Evolutionary conservation across 2,329 filamentous ascomycete genomes (phyloP), one percentile per base, ranked within the genome.

Genomic region (Clarireedia homoeocarpa): DNA sequence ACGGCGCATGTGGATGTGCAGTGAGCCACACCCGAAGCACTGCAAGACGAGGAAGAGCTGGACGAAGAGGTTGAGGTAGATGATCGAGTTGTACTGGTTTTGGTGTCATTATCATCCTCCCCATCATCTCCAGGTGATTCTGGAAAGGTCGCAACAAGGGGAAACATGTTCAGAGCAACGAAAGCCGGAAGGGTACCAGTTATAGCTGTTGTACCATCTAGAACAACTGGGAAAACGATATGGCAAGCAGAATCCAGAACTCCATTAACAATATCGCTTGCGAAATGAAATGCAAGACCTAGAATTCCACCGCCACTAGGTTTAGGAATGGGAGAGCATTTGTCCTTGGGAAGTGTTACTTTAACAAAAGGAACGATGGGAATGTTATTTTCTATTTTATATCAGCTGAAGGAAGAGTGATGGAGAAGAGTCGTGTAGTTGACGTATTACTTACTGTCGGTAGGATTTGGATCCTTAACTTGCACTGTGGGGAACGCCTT

Each of bases 261-360:
- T 15, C 50, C 50, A 27, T 26, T 52, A 40, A 42, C 38, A 12
- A 52, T 38, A 20, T 52, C 50, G 38, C 36, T 44, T 23, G 50
- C 50, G 24, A 45, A 15, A 52, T 52, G n/a, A 20, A 52, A 44
- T 6, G 39, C 50, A 6, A 52, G 20, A 30, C 50, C 50, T 23
- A 52, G 24, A 38, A 52, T 36, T 24, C 50, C 50, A 27, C 50
- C 50, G 12, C 50, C 36, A 7, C 15, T 14, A 15, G 39, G n/a
- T 52, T 52, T 52, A 14, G 50, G 50, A 14, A 52, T 17, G 14
- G 50, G 39, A n/a, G 27, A 17, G 15, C 50, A 52, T 52, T 52
- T 52, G n/a, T 52, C 50, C 20, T 10, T 27, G 3, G 50, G 50
- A 6, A 52, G 50, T 3, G 36, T 44, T 10, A 52, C 26, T 23